phyloP scores from a whole-genome alignment of 176 grass and related monocot genomes.

The Elymus sibiricus region DNA sequence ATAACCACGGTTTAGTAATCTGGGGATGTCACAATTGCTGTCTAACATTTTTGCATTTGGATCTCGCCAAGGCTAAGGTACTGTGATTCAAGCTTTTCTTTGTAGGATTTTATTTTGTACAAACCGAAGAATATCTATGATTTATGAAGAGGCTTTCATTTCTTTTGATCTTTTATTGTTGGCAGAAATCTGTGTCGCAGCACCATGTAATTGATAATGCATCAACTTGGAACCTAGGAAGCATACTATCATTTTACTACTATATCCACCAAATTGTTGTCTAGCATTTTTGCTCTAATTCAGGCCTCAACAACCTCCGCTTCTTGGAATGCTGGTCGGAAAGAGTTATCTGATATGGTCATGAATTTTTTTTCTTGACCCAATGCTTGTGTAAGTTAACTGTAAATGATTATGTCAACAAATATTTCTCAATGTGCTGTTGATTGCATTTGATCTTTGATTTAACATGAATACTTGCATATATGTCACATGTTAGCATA shows the following conservation, averaged over 20 bases:
- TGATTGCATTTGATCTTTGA: not conserved
- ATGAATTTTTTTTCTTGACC: constrained; percentile 73
- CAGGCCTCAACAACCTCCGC: constrained; percentile 30
- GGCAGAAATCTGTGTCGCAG: not conserved
- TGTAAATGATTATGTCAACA: not conserved
- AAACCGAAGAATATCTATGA: not conserved
- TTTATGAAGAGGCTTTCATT: not conserved
- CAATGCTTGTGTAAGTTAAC: constrained; percentile 34
- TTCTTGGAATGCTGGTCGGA: constrained; percentile 14
- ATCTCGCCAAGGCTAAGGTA: constrained; percentile 69
- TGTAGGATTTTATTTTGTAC: constrained; percentile 7
- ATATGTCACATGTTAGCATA: not conserved
- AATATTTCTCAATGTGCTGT: not conserved
- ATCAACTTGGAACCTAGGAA: constrained; percentile 34
- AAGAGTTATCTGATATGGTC: constrained; percentile 35
- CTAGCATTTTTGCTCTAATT: not conserved
- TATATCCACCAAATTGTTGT: not conserved
- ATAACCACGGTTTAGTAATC: too few species aligned
- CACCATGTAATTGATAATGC: constrained; percentile 20
- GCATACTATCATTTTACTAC: not conserved
- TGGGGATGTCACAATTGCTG: too few species aligned
- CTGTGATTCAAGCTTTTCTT: not conserved
- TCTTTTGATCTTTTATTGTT: constrained; percentile 2
- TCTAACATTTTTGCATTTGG: too few species aligned
- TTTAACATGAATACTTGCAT: not conserved